phyloP scores from a whole-genome alignment of 192 early-diverging fungal genomes.

The Thamnidium elegans region DNA sequence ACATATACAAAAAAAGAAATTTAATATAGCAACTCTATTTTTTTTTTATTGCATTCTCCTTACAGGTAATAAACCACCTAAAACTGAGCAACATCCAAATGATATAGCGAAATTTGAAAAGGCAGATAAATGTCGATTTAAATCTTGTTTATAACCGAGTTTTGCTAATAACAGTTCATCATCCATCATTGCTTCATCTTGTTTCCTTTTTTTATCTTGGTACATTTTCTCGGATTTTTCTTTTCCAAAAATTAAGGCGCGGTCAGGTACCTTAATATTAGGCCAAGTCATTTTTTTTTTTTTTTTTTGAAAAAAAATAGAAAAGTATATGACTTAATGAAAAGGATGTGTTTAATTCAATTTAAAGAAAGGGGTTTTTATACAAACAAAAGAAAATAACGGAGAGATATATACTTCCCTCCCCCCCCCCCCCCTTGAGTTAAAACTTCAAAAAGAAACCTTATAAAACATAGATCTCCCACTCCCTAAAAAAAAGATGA shows the following conservation, averaged over 20 bases:
- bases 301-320: not conserved
- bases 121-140: constrained; percentile 41
- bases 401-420: too few species aligned
- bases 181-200: not conserved
- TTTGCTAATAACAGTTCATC: constrained; percentile 9
- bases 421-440: too few species aligned
- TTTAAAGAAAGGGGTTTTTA: too few species aligned
- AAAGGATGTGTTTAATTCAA: too few species aligned
- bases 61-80: constrained; percentile 45
- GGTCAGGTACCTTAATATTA: not conserved
- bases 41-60: not conserved
- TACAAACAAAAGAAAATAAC: too few species aligned
- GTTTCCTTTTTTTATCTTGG: not conserved
- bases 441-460: too few species aligned
- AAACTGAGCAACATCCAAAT: constrained; percentile 45
- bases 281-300: not conserved
- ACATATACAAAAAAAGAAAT: not conserved
- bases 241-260: not conserved
- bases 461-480: too few species aligned
- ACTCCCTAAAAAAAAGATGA: too few species aligned
- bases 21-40: not conserved
- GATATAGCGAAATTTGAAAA: constrained; percentile 51
- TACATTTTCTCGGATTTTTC: not conserved
- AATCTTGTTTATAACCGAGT: constrained; percentile 31
- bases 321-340: too few species aligned